Percentiles rank a stretch among this genome's conserved stretches.
Conservation (phyloP, 306 rosid species). For the Fragaria vesca region DNA sequence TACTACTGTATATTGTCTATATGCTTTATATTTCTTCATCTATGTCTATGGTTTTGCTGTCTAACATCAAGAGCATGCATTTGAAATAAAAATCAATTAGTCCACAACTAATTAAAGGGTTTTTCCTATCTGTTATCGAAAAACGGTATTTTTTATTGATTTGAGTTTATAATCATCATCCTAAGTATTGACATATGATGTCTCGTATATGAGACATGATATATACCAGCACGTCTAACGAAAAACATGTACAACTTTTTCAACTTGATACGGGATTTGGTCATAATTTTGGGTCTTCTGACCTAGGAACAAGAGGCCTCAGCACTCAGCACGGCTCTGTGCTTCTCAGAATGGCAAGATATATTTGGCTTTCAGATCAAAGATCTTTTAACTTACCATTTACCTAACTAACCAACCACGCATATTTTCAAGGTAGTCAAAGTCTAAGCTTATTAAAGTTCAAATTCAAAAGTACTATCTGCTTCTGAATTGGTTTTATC, state of each 20-base stretch:
- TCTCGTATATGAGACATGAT: neutral
- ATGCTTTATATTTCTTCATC: too few relatives aligned
- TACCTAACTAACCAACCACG: neutral
- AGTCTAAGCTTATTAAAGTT: neutral
- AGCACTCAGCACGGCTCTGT: neutral
- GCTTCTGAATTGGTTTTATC: neutral
- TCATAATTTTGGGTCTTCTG: neutral
- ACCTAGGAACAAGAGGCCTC: slow-evolving; percentile 4
- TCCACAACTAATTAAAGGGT: too few relatives aligned
- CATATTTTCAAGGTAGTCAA: slow-evolving; percentile 13
- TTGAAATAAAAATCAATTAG: too few relatives aligned
- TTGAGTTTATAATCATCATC: too few relatives aligned
- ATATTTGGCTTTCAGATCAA: neutral
- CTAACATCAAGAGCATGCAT: too few relatives aligned
- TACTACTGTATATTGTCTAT: too few relatives aligned
- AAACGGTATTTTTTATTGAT: too few relatives aligned
- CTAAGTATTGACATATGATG: neutral
- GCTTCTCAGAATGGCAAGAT: neutral
- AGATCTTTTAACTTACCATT: neutral
- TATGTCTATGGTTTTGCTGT: too few relatives aligned
- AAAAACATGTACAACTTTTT: neutral
- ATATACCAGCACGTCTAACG: neutral
- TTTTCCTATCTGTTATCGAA: too few relatives aligned
- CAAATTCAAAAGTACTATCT: neutral
- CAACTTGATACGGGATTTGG: neutral